phyloP scores from a whole-genome alignment of 345 rosid genomes.

The Abelmoschus esculentus region DNA sequence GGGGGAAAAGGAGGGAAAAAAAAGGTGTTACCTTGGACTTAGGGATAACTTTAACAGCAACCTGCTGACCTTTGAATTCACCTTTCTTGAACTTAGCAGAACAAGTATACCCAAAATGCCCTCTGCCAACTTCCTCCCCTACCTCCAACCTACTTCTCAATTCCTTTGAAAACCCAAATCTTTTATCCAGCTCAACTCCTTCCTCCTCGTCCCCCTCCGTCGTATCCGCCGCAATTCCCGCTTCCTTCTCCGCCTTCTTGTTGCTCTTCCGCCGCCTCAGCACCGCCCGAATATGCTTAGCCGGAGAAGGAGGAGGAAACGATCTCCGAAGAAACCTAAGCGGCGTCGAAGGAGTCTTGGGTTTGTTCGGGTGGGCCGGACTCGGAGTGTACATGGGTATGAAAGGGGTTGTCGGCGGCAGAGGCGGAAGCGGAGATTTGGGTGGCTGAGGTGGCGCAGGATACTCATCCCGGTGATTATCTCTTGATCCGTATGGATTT shows the following conservation, averaged over 20 bases:
- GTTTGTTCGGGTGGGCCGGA: conserved; percentile 42
- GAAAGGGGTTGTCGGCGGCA: conserved; percentile 24
- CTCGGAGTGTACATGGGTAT: conserved; percentile 57
- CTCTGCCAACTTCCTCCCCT: conserved; percentile 88
- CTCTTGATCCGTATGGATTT: conserved; percentile 54
- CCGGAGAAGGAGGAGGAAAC: conserved; percentile 88
- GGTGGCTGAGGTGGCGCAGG: conserved; percentile 23
- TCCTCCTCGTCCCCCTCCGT: conserved; percentile 30
- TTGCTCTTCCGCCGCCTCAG: conserved; percentile 45
- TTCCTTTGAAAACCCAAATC: conserved; percentile 19
- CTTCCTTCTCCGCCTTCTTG: conserved; percentile 29
- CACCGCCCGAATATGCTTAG: conserved; percentile 75
- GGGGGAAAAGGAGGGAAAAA: background rate
- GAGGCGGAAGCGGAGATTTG: conserved; percentile 21
- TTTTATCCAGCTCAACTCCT: conserved; percentile 56
- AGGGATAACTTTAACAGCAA: conserved; percentile 89
- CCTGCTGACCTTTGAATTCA: conserved; percentile 34
- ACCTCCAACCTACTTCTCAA: conserved; percentile 51
- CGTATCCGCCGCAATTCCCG: conserved; percentile 30
- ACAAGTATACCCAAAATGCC: conserved; percentile 96
- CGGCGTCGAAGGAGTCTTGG: conserved; percentile 65
- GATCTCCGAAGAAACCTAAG: conserved; percentile 56
- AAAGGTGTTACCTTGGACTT: conserved; percentile 52
- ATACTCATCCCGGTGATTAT: conserved; percentile 24
- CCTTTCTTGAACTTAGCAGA: conserved; percentile 65